A percentile compares a stretch with the other conserved stretches of the same genome.
phyloP scores from a whole-genome alignment of 2,329 filamentous ascomycete genomes.

The Trichoderma citrinoviride region DNA sequence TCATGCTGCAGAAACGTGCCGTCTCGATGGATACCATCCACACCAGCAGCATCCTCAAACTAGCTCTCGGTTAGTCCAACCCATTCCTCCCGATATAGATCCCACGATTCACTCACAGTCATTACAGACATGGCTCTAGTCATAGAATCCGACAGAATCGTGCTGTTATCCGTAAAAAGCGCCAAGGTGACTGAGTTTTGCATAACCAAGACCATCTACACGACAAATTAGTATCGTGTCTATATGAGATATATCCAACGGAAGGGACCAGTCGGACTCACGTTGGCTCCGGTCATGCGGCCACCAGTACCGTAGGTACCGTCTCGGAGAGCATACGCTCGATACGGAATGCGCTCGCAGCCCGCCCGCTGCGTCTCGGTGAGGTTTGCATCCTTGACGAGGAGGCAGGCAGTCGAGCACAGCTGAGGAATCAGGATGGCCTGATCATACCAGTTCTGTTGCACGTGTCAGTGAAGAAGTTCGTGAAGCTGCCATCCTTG shows the following conservation, averaged over 20 bases:
- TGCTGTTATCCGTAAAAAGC: slow-evolving; percentile 26
- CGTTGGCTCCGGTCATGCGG: slow-evolving; percentile 27
- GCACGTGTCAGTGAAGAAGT: background rate
- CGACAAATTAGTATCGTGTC: background rate
- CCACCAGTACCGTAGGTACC: slow-evolving; percentile 25
- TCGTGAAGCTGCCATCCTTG: background rate
- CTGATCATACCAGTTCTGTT: slow-evolving; percentile 29
- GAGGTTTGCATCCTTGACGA: slow-evolving; percentile 25
- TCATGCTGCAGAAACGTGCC: slow-evolving; percentile 29
- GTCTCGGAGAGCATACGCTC: slow-evolving; percentile 27
- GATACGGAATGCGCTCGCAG: slow-evolving; percentile 26
- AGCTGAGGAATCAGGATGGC: slow-evolving; percentile 28
- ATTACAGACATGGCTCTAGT: slow-evolving; percentile 25
- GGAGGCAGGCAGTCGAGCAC: slow-evolving; percentile 26
- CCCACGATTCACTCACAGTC: slow-evolving; percentile 17
- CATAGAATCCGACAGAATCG: slow-evolving; percentile 25
- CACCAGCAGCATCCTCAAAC: slow-evolving; percentile 23
- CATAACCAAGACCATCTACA: slow-evolving; percentile 27
- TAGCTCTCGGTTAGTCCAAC: background rate
- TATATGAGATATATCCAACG: too few relatives aligned
- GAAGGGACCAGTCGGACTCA: background rate
- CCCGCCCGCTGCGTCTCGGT: slow-evolving; percentile 23
- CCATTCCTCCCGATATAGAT: background rate
- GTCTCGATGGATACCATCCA: slow-evolving; percentile 29
- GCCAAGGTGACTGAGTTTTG: slow-evolving; percentile 28